Evolutionary conservation across 495 filamentous ascomycete species (phyloP).

Genomic region (Penicillium salamii): DNA sequence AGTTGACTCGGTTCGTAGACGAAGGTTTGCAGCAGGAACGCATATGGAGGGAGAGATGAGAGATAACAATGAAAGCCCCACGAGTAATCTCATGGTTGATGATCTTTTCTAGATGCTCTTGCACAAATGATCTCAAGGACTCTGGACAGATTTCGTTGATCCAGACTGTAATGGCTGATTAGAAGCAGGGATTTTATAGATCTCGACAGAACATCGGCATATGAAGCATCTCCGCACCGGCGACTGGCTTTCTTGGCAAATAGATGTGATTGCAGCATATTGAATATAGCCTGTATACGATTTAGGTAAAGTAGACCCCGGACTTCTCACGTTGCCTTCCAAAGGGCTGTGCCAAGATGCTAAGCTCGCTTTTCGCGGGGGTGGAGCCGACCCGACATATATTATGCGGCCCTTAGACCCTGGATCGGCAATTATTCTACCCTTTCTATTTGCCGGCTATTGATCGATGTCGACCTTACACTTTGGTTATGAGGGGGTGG

Average conservation of each 20-base stretch:
- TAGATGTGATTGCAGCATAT: neutral
- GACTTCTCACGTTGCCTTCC: too few relatives aligned
- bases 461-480: too few relatives aligned
- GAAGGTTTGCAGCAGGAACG: neutral
- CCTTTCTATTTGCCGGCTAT: neutral
- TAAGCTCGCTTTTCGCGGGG: neutral
- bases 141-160: too few relatives aligned
- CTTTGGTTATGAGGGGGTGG: too few relatives aligned
- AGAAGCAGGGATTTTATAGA: neutral
- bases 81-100: neutral
- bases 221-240: neutral
- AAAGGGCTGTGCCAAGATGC: neutral
- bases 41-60: neutral
- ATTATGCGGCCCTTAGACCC: neutral
- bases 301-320: too few relatives aligned
- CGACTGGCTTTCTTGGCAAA: neutral
- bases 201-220: neutral
- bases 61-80: neutral
- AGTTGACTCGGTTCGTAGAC: neutral
- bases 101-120: too few relatives aligned
- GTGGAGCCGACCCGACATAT: conserved; percentile 2
- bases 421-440: neutral
- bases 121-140: too few relatives aligned
- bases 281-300: neutral
- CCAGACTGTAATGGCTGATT: neutral